Base-by-base conservation (phyloP, 768 basidiomycete species). In the Pholiota conissans region DNA sequence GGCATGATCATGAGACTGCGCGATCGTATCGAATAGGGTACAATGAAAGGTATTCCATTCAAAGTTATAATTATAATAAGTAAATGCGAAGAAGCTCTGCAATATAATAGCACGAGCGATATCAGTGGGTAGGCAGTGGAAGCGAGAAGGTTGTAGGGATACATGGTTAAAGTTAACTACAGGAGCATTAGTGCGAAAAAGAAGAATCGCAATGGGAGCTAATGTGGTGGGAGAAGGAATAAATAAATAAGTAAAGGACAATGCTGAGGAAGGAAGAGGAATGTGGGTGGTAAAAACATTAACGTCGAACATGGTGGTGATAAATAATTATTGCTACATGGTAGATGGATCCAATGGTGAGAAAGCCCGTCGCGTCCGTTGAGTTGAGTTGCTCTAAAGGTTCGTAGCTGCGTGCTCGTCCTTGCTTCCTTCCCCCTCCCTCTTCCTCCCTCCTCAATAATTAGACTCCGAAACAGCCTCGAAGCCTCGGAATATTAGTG, bases 91-190 rank as follows among this genome's bases (percentile, higher is more conserved):
- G 47, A 49, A 56, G 47, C 55, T 49, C 55, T 49, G n/a, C 55
- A 55, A 55, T 55, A 28, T 45, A 32, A 34, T 46, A 46, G 53
- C 3, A 40, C n/a, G 53, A 52, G 35, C 50, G 11, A 52, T 45
- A 29, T 34, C 32, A 54, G 24, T 54, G 30, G 42, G 50, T 28
- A 3, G n/a, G 45, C 32, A 54, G 24, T 54, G 30, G 42, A 35
- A n/a, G 3, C 28, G 45, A 49, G 28, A 55, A 58, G 48, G 45
- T 27, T 26, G 30, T 57, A 63, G 40, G 51, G 49, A 63, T 65
- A 65, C 65, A 65, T 55, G 42, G 57, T 53, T 62, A 61, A 65
- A 45, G 56, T 60, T 63, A 66, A 62, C 63, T 62, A 64, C 63
- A 62, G 42, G 46, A 56, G 46, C 57, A 59, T 49, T 53, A 56